A percentile compares a stretch with the other conserved stretches of the same genome.
Evolutionary conservation across 2,329 filamentous ascomycete genomes (phyloP).

Genomic region (Zasmidium citrigriseum): DNA sequence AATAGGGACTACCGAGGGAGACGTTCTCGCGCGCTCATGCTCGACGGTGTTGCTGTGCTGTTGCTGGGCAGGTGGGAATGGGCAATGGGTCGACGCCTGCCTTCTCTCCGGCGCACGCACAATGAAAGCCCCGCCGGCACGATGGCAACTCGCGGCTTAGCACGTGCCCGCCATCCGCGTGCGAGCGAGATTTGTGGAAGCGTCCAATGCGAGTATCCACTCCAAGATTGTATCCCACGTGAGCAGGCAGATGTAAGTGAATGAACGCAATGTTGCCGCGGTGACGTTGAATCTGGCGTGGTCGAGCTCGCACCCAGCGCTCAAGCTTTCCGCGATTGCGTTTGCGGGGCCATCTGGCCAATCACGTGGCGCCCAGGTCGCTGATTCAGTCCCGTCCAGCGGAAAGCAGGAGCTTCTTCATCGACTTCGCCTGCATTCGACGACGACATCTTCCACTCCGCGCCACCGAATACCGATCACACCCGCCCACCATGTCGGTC

Average conservation of each 20-base stretch:
- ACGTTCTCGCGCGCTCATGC: constrained; percentile 27
- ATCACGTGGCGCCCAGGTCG: not conserved
- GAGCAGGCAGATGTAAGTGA: not conserved
- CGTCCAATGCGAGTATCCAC: not conserved
- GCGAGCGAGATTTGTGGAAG: not conserved
- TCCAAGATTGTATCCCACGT: not conserved
- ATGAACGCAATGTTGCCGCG: not conserved
- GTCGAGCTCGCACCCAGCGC: no score
- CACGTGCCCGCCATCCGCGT: not conserved
- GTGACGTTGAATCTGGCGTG: not conserved
- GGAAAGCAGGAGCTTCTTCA: not conserved
- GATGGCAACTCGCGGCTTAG: not conserved
- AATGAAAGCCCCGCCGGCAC: not conserved
- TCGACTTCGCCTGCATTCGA: not conserved
- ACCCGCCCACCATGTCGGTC: constrained; percentile 62
- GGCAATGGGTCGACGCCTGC: not conserved
- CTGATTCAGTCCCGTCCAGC: not conserved
- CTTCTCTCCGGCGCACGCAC: not conserved
- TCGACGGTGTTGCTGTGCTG: constrained; percentile 17
- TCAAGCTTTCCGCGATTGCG: not conserved
- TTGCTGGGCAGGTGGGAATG: constrained; percentile 2
- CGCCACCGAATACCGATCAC: constrained; percentile 14
- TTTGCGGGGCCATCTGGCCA: not conserved
- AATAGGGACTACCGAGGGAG: constrained; percentile 30
- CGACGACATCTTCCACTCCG: constrained; percentile 23